Evolutionary conservation across 495 filamentous ascomycete genomes (phyloP).

Genomic region (Copromyces sp.): DNA sequence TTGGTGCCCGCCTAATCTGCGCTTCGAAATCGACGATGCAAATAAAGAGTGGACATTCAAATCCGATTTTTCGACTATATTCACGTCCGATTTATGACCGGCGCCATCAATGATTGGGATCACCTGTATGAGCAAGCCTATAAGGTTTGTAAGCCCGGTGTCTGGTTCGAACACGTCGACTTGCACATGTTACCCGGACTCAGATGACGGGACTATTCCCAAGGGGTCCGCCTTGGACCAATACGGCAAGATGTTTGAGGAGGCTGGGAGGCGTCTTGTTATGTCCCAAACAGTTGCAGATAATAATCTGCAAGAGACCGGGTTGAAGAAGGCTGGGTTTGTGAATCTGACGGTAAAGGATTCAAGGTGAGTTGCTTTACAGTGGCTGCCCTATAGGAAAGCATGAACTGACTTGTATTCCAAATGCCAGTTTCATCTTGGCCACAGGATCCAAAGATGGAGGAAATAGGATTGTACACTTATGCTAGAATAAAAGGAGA

Average conservation of each 20-base stretch:
- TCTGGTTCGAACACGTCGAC: slow-evolving; percentile 43
- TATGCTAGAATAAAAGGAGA: not conserved
- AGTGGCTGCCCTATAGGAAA: not conserved
- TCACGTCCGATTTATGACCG: slow-evolving; percentile 40
- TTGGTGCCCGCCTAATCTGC: slow-evolving; percentile 45
- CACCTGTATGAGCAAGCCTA: slow-evolving; percentile 35
- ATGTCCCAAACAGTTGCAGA: slow-evolving; percentile 14
- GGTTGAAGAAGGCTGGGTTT: slow-evolving; percentile 26
- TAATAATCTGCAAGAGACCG: slow-evolving; percentile 15
- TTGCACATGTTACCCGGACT: slow-evolving; percentile 22
- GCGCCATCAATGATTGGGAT: slow-evolving; percentile 40
- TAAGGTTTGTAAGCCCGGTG: slow-evolving; percentile 37
- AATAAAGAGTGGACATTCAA: slow-evolving; percentile 44
- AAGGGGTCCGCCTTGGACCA: slow-evolving; percentile 25
- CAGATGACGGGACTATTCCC: slow-evolving; percentile 27
- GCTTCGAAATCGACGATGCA: slow-evolving; percentile 44
- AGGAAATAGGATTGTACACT: slow-evolving; percentile 32
- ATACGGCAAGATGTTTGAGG: slow-evolving; percentile 25
- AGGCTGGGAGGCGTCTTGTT: slow-evolving; percentile 19
- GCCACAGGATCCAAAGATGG: slow-evolving; percentile 36
- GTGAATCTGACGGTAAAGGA: slow-evolving; percentile 22
- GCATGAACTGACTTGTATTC: not conserved
- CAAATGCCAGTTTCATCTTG: slow-evolving; percentile 32
- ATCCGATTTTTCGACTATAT: slow-evolving; percentile 42
- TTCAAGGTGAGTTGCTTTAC: slow-evolving; percentile 10